phyloP scores from a whole-genome alignment of 2,329 filamentous ascomycete genomes.

The Arthroderma sp. region DNA sequence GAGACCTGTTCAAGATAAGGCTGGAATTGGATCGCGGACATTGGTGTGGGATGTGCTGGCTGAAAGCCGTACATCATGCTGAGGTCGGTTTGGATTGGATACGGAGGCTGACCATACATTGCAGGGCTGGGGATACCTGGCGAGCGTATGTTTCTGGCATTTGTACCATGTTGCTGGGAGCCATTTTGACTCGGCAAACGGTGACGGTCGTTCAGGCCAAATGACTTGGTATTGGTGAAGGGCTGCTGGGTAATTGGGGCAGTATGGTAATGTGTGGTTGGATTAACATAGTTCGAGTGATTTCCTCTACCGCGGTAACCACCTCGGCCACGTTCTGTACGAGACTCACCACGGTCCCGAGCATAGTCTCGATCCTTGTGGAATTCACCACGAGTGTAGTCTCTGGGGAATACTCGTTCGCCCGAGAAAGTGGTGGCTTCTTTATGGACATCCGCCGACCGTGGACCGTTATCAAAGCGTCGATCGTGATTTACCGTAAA shows the following conservation, averaged over 20 bases:
- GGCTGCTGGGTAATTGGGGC: conserved; percentile 21
- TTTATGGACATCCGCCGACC: conserved; percentile 24
- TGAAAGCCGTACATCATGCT: conserved; percentile 42
- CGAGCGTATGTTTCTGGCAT: conserved; percentile 43
- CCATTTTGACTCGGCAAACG: conserved; percentile 29
- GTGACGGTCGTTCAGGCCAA: conserved; percentile 29
- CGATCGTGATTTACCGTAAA: conserved; percentile 18
- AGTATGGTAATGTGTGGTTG: conserved; percentile 23
- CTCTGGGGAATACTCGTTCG: conserved; percentile 16
- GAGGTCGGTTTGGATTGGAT: conserved; percentile 31
- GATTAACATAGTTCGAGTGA: conserved; percentile 21
- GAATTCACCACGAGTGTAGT: conserved; percentile 15
- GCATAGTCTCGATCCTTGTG: conserved; percentile 7
- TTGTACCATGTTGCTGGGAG: conserved; percentile 26
- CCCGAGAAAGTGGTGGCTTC: conserved; percentile 17
- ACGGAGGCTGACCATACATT: conserved; percentile 34
- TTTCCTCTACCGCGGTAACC: conserved; percentile 30
- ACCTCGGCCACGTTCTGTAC: conserved; percentile 27
- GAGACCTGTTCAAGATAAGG: conserved; percentile 46
- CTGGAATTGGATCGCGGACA: conserved; percentile 46
- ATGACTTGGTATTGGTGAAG: conserved; percentile 28
- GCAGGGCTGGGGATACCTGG: conserved; percentile 48
- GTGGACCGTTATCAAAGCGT: conserved; percentile 26
- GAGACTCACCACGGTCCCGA: conserved; percentile 23
- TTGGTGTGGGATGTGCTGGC: conserved; percentile 41